These are phyloP conservation scores for Cadophora gregata DNA, from an alignment of 2,329 filamentous ascomycete species.

Conservation along the genomic window DNA sequence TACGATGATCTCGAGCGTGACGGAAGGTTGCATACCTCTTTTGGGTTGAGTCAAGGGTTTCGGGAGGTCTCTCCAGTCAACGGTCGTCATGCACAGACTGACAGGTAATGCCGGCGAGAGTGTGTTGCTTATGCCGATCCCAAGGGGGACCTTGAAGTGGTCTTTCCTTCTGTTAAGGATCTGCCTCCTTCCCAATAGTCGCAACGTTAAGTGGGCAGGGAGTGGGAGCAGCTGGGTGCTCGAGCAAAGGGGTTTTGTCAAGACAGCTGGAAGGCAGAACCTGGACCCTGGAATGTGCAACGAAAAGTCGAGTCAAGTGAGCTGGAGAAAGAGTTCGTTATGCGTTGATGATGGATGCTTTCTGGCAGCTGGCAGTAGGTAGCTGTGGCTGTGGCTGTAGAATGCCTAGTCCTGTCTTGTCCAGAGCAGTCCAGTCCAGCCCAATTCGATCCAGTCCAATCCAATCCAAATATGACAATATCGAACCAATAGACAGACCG, in stretches of 20 bases:
- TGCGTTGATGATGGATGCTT: not conserved
- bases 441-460: not conserved
- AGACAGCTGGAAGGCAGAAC: slow-evolving; percentile 7
- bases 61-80: slow-evolving; percentile 34
- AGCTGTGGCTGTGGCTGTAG: not conserved
- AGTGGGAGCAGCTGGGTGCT: slow-evolving; percentile 7
- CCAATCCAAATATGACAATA: slow-evolving; percentile 1
- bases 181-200: slow-evolving; percentile 17
- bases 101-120: slow-evolving; percentile 31
- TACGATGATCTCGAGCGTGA: slow-evolving; percentile 30
- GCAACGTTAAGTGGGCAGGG: slow-evolving; percentile 16
- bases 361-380: not conserved
- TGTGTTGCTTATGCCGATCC: slow-evolving; percentile 34
- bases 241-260: slow-evolving; percentile 22
- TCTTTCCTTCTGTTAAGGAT: slow-evolving; percentile 11
- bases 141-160: slow-evolving; percentile 1
- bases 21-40: slow-evolving; percentile 38
- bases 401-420: not conserved
- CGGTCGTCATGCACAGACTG: slow-evolving; percentile 34
- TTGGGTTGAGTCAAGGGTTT: slow-evolving; percentile 35
- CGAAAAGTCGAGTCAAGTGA: slow-evolving; percentile 10
- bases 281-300: slow-evolving; percentile 20
- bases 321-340: not conserved
- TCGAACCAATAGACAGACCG: slow-evolving; percentile 30
- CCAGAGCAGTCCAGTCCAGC: slow-evolving; percentile 10